These are phyloP conservation scores for Thinopyrum elongatum DNA, from an alignment of 176 grass and related monocot genomes.

Conservation along the genomic window DNA sequence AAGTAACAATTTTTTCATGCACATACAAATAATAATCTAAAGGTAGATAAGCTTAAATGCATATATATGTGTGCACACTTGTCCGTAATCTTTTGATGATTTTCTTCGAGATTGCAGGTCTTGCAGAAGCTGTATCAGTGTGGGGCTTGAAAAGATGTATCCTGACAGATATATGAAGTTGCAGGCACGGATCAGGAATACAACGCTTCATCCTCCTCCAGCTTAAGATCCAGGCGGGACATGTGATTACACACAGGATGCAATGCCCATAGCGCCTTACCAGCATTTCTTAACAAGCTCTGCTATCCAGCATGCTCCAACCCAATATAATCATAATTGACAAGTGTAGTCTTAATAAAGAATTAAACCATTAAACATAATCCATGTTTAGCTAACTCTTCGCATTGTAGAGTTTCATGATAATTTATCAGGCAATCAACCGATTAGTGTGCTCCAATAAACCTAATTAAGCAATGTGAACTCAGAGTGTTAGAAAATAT, in stretches of 20 bases:
- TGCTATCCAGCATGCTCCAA: background rate
- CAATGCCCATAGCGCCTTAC: background rate
- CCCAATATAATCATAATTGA: background rate
- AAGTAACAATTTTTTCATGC: background rate
- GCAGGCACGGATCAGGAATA: background rate
- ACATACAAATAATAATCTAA: background rate
- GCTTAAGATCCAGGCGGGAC: background rate
- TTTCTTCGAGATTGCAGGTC: background rate
- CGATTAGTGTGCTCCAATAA: background rate
- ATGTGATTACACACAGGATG: background rate
- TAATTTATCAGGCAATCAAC: background rate
- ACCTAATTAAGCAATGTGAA: background rate
- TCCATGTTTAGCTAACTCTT: background rate
- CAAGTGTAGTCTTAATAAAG: background rate
- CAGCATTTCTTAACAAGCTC: background rate
- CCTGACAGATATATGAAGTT: background rate
- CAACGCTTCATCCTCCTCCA: background rate
- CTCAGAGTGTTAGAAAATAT: background rate
- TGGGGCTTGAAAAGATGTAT: background rate
- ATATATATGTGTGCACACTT: background rate
- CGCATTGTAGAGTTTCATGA: background rate
- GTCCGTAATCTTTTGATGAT: background rate
- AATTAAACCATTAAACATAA: background rate
- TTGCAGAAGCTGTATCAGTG: background rate
- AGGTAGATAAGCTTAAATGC: background rate